Base-by-base conservation (phyloP, 2,329 filamentous ascomycete species). In the Aureobasidium sp. region DNA sequence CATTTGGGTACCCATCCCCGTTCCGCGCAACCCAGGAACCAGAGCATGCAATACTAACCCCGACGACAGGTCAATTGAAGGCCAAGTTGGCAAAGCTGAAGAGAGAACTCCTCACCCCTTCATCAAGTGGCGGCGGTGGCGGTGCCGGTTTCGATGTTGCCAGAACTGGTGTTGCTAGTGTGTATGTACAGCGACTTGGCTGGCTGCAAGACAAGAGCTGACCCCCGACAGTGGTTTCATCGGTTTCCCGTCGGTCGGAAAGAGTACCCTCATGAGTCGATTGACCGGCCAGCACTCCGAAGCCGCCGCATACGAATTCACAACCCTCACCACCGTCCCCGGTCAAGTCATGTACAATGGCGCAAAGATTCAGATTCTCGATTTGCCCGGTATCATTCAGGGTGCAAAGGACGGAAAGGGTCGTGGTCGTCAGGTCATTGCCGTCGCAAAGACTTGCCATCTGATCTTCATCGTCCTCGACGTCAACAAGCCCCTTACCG, bases 21-120 rank as follows among this genome's bases (percentile, higher is more conserved):
- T 64, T 66, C 63, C 47, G 38, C 31, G 33, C 57, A 47, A 59
- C 37, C 4, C 9, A 46, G 43, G 29, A 57, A 27, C 19, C 25
- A 29, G 40, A 57, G n/a, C 7, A 46, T 9, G 27, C 9, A 5
- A 6, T 5, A 31, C 54, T 58, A 21, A 58, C 42, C 15, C 1
- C 21, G 21, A 9, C 42, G 19, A 21, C 65, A 83, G 82, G 83
- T 70, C 93, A 97, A 78, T 80, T 99, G 68, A 99, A 99, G 78
- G 94, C 94, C 66, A 99, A 99, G 78, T 84, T 99, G 71, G 93
- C 94, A 50, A 99, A 99, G 79, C 82, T 99, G 70, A 97, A 96
- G 82, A 86, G 90, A 72, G 94, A 99, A 77, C 85, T 99, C 53
- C 82, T 99, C 67, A 96, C 90, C 43, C 94, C 94, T 8, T 80